Percentiles rank a stretch among this genome's conserved stretches.
phyloP scores from a whole-genome alignment of 495 filamentous ascomycete species.

The Platismatia glauca region DNA sequence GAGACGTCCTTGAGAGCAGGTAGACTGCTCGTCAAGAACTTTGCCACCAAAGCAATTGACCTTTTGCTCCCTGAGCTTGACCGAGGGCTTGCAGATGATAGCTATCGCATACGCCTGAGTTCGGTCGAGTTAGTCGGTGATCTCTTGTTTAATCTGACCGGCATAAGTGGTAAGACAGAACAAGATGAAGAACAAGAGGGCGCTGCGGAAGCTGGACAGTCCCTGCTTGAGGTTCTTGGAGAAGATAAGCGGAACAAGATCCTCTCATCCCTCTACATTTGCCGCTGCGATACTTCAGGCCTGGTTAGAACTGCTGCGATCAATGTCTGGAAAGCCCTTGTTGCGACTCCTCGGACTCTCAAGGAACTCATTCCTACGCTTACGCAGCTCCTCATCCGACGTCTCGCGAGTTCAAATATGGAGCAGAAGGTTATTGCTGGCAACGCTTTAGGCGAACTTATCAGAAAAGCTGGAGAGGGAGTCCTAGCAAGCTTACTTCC shows the following conservation, averaged over 20 bases:
- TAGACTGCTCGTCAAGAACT: constrained; percentile 93
- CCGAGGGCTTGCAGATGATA: constrained; percentile 89
- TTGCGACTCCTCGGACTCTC: constrained; percentile 82
- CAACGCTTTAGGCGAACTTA: constrained; percentile 91
- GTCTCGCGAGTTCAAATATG: constrained; percentile 90
- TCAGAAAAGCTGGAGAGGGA: constrained; percentile 90
- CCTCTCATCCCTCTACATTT: constrained; percentile 90
- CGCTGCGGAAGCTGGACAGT: constrained; percentile 76
- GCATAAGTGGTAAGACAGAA: constrained; percentile 78
- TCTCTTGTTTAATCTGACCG: constrained; percentile 93
- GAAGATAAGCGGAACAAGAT: constrained; percentile 94
- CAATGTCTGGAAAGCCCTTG: constrained; percentile 91
- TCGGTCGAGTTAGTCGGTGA: constrained; percentile 97
- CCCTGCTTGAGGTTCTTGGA: constrained; percentile 83
- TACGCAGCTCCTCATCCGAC: constrained; percentile 86
- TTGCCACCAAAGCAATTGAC: constrained; percentile 88
- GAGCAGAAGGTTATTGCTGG: constrained; percentile 98
- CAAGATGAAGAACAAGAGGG: constrained; percentile 70
- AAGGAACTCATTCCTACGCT: constrained; percentile 93
- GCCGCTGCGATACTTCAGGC: constrained; percentile 91
- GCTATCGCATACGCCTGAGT: constrained; percentile 90
- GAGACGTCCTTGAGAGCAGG: constrained; percentile 90
- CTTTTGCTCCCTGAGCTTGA: constrained; percentile 90
- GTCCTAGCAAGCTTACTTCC: constrained; percentile 82
- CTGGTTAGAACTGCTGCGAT: constrained; percentile 86